A percentile compares a stretch with the other conserved stretches of the same genome.
These are phyloP conservation scores for Trametes hirsuta DNA, from an alignment of 1,284 basidiomycete genomes.

Conservation along the genomic window DNA sequence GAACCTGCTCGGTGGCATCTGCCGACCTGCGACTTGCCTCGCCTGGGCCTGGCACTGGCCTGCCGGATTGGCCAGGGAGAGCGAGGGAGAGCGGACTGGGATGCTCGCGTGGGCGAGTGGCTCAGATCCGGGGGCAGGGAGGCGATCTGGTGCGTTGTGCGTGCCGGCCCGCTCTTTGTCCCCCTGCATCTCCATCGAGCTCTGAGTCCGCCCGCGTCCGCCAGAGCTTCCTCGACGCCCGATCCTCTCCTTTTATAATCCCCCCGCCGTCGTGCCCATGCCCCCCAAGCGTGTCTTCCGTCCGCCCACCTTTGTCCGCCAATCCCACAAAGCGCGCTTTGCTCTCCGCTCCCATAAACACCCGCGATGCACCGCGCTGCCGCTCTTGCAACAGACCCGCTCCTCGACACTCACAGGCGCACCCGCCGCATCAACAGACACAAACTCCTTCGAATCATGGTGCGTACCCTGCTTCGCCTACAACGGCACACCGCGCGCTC, in stretches of 20 bases:
- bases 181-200: neutral
- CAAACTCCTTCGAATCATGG: slow-evolving; percentile 4
- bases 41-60: too few species aligned
- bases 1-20: neutral
- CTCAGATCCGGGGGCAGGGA: slow-evolving; percentile 1
- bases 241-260: neutral
- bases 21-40: too few species aligned
- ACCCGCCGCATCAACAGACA: neutral
- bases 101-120: neutral
- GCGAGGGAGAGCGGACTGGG: neutral
- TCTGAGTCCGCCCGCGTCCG: slow-evolving; percentile 1
- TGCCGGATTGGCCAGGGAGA: neutral
- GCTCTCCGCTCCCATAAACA: slow-evolving; percentile 5
- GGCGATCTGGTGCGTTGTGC: slow-evolving; percentile 8
- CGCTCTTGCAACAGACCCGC: neutral
- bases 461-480: neutral
- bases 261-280: slow-evolving; percentile 6
- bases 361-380: neutral
- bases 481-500: neutral
- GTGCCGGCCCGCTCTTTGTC: slow-evolving; percentile 9
- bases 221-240: slow-evolving; percentile 8
- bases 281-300: neutral
- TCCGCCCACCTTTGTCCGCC: neutral
- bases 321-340: slow-evolving; percentile 11
- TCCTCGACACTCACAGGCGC: neutral